Evolutionary conservation across 2,329 filamentous ascomycete genomes (phyloP), one percentile per base, ranked within the genome.

Genomic region (Fusarium euwallaceae): DNA sequence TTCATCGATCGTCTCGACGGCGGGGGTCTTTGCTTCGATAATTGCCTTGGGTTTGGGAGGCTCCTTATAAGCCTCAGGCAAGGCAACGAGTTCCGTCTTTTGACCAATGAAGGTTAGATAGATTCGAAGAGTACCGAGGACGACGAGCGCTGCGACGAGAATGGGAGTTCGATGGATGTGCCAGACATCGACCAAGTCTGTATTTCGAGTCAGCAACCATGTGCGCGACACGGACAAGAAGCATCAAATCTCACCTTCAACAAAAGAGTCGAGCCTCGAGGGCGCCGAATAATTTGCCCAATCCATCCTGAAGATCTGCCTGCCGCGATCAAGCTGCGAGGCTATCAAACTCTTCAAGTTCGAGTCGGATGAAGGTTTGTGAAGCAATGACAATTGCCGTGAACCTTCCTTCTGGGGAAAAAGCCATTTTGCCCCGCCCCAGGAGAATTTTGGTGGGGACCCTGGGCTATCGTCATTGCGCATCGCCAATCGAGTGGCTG

Each of bases 91-190:
- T 10, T 81, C 79, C n/a, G 82, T 76, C 36, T 78, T 80, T 9
- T 81, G 76, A 8, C 82, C 78, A 12, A 81, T 81, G 6, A 81
- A 45, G 61, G 86, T 83, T 1, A 88, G 77, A 62, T 87, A 88
- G 6, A 85, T 60, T 43, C 87, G 83, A 27, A 86, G 69, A 6
- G 81, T 76, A 7, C 84, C 70, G 39, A 88, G 82, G 11, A 82
- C 53, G 3, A 82, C 70, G 61, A 87, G 81, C 3, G 81, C 74
- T 39, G 79, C 78, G 4, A 88, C 74, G 17, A 88, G 81, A 32
- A 88, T 83, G 1, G 84, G 81, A 17, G 85, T 85, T 24, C 87
- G 84, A 69, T 87, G 82, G 60, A 79, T 71, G 72, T 88, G 87
- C 87, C 87, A 89, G 11, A 83, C 67, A 56, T 86, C 84, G 12